Conservation (phyloP, 257 asterid genomes). For the Nicotiana sylvestris region DNA sequence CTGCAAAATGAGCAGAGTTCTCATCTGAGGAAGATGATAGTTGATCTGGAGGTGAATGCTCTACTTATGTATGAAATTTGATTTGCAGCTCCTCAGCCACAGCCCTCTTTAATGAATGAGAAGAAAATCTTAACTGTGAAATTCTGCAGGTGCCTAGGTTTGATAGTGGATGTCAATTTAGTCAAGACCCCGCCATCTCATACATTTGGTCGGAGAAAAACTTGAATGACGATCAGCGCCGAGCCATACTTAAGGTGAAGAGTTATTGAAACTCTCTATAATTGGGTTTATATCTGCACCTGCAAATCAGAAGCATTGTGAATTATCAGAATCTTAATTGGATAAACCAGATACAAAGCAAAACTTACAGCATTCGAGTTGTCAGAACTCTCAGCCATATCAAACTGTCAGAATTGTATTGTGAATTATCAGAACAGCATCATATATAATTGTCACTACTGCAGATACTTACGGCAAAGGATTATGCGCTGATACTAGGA, state of each 20-base stretch:
- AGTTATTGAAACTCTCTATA: background rate
- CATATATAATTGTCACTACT: background rate
- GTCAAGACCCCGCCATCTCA: slow-evolving; percentile 95
- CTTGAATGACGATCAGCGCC: slow-evolving; percentile 89
- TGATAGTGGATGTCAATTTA: slow-evolving; percentile 80
- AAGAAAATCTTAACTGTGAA: background rate
- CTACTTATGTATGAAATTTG: background rate
- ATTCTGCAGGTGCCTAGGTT: slow-evolving; percentile 69
- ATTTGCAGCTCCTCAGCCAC: background rate
- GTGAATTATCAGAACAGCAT: background rate
- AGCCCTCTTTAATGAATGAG: background rate
- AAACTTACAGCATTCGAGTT: no score
- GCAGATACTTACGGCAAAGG: slow-evolving; percentile 92
- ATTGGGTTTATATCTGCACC: background rate
- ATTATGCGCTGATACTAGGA: slow-evolving; percentile 89
- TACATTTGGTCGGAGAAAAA: slow-evolving; percentile 74
- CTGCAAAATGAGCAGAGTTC: slow-evolving; percentile 64
- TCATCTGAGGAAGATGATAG: slow-evolving; percentile 76
- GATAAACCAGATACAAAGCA: background rate
- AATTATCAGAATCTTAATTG: background rate
- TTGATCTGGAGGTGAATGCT: slow-evolving; percentile 77
- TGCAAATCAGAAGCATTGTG: background rate
- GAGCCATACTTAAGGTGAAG: slow-evolving; percentile 85
- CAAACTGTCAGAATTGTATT: background rate
- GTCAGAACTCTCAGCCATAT: no score